Base-by-base conservation (phyloP, 164 flowering plant genomes). In the Sedum album region DNA sequence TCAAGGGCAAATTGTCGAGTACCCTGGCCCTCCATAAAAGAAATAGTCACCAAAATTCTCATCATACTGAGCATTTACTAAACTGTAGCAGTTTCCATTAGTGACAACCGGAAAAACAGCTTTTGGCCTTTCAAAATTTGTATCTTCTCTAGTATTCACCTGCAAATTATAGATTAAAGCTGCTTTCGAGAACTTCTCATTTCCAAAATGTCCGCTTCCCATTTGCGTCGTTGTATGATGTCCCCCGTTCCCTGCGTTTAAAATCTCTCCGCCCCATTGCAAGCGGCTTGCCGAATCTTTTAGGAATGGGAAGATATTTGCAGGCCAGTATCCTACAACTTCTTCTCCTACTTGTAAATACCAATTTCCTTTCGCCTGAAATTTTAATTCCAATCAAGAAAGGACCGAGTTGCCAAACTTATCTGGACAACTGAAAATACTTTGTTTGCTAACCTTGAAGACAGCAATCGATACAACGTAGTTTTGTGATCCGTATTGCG, bases 271-370 rank as follows among this genome's bases (percentile, higher is more conserved):
- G 6, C 74, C 70, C 55, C 65, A 71, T 38, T 0, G 7, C 41
- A 71, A 14, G 3, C 1, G 11, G 5, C 31, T 10, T 5, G 74
- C 74, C 31, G 8, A 11, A 6, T 30, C 25, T 30, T 25, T 10
- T 26, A 57, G 18, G 14, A 6, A 1, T 10, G 53, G 55, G 48
- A 71, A 71, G 15, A 71, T 20, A 11, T 33, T 48, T 13, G 9
- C 20, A 5, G 74, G 70, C 74, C 74, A 71, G 38, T 71, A 71
- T 31, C 74, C 74, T 31, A 71, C 13, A 7, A 51, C 5, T 31
- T 31, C 66, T 11, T 46, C 44, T 9, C 11, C 30, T 17, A 72
- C 42, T 21, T 42, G 44, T 21, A 72, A 65, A 69, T 65, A 67
- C 74, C 74, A 67, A 31, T 67, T 66, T 72, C 66, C 57, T 28